Percentiles rank a stretch among this genome's conserved stretches.
Evolutionary conservation across 352 stramenopile genomes (phyloP).

Genomic region (Phytopythium mirpurense): DNA sequence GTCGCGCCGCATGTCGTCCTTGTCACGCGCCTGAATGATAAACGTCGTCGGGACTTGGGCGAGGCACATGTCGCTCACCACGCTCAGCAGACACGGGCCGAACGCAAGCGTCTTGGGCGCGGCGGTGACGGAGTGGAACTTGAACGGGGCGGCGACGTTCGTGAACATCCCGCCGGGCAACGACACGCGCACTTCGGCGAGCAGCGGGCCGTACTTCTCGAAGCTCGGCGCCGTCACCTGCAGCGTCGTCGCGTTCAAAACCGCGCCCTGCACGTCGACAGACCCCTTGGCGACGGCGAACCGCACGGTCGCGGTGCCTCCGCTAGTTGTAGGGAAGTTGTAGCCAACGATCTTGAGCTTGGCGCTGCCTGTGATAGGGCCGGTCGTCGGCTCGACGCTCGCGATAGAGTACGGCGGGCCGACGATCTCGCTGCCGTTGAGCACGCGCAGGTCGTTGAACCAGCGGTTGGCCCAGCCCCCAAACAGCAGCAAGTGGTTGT

Average conservation of each 20-base stretch:
- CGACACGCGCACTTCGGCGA: conserved; percentile 86
- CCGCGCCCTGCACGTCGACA: conserved; percentile 86
- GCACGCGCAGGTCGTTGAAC: conserved; percentile 91
- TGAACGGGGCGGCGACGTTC: conserved; percentile 82
- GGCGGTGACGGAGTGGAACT: conserved; percentile 94
- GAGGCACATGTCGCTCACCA: conserved; percentile 58
- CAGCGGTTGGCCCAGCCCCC: conserved; percentile 96
- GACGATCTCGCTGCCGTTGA: conserved; percentile 94
- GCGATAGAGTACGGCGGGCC: conserved; percentile 95
- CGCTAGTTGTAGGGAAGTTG: conserved; percentile 66
- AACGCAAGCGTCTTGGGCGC: conserved; percentile 91
- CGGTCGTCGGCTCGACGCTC: conserved; percentile 84
- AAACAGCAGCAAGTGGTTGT: conserved; percentile 92
- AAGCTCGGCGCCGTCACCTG: conserved; percentile 92
- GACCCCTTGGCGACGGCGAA: conserved; percentile 93
- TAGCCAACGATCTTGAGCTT: conserved; percentile 88
- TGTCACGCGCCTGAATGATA: conserved; percentile 90
- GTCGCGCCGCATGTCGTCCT: conserved; percentile 81
- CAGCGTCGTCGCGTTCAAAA: conserved; percentile 85
- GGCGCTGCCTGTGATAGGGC: conserved; percentile 92
- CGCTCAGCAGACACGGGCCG: conserved; percentile 82
- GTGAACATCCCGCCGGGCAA: conserved; percentile 91
- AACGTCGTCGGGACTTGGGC: conserved; percentile 80
- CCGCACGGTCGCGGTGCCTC: conserved; percentile 61
- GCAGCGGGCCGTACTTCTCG: conserved; percentile 90